Evolutionary conservation across 1,284 basidiomycete genomes (phyloP), one percentile per base, ranked within the genome.

Genomic region (Ganoderma lingzhi): DNA sequence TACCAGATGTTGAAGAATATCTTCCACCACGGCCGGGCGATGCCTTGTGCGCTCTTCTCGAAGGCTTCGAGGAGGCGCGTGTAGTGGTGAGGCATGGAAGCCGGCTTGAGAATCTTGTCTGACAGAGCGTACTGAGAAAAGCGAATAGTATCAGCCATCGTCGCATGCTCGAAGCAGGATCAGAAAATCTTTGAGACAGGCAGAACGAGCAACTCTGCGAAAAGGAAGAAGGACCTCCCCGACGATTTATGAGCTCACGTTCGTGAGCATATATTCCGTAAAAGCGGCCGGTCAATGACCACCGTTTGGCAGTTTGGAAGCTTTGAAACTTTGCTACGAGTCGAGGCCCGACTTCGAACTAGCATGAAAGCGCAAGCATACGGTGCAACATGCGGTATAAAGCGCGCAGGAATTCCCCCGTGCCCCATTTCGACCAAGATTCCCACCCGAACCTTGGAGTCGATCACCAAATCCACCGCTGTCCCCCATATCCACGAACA

Each of bases 11-110:
- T 87, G 74, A 94, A 90, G 80, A 94, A 92, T 53, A 91, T 82
- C 79, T 94, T 93, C 92, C 92, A 94, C 90, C 90, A 90, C 2
- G 92, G 91, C 59, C 93, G 83, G 30, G 85, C 85, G 63, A 93
- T 91, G n/a, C 92, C 92, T 76, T 89, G 83, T 3, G 88, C 86
- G 75, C 90, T 92, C 80, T 90, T 92, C 70, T 92, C 87, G 72
- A 90, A 88, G 3, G 88, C 93, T 73, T 92, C 90, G 1, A 88
- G 83, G 19, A 94, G 84, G 45, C 91, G 87, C 53, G 87, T 84
- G 75, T 94, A 94, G 78, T 94, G 88, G 65, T 84, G 80, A 23
- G 92, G 92, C 78, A 86, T 87, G 9, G 92, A 93, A 14, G 87
- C 86, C 3, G 93, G 93, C 63, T 85, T 83, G 60, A 93, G 77